Conservation (phyloP, 805 yeast species). For the Metschnikowia colocasiae region DNA sequence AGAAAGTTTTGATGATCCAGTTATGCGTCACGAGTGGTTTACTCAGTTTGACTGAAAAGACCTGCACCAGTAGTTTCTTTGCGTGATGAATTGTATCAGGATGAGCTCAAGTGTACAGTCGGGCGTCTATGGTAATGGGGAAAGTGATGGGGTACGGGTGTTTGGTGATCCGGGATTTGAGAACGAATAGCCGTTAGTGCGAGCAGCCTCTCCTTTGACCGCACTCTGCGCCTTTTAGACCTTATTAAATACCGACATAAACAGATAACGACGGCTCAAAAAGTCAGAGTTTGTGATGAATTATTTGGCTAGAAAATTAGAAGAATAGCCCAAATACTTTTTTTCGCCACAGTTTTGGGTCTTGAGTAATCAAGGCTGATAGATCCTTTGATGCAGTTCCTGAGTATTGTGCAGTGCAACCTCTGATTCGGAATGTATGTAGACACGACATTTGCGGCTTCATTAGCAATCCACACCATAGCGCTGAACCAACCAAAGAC, state of each 20-base stretch:
- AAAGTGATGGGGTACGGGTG: constrained; percentile 2
- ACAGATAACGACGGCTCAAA: neutral
- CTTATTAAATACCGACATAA: neutral
- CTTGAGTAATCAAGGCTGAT: neutral
- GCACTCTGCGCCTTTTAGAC: neutral
- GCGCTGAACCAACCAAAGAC: neutral
- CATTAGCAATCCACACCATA: neutral
- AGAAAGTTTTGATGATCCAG: neutral
- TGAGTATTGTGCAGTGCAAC: constrained; percentile 1
- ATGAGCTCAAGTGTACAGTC: constrained; percentile 1
- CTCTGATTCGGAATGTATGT: neutral
- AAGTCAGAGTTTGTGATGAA: neutral
- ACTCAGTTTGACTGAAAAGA: neutral
- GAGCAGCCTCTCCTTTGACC: neutral
- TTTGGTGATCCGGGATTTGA: neutral
- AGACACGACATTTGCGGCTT: constrained; percentile 3
- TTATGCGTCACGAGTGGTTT: neutral
- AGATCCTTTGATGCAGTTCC: neutral
- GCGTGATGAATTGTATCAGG: constrained; percentile 2
- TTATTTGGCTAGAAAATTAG: no score
- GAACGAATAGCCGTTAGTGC: constrained; percentile 1
- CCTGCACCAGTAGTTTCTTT: constrained; percentile 1
- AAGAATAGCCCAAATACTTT: neutral
- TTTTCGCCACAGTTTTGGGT: neutral
- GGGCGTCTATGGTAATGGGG: neutral